Base-by-base conservation (phyloP, 2,329 filamentous ascomycete species). In the Hirsutella rhossiliensis region DNA sequence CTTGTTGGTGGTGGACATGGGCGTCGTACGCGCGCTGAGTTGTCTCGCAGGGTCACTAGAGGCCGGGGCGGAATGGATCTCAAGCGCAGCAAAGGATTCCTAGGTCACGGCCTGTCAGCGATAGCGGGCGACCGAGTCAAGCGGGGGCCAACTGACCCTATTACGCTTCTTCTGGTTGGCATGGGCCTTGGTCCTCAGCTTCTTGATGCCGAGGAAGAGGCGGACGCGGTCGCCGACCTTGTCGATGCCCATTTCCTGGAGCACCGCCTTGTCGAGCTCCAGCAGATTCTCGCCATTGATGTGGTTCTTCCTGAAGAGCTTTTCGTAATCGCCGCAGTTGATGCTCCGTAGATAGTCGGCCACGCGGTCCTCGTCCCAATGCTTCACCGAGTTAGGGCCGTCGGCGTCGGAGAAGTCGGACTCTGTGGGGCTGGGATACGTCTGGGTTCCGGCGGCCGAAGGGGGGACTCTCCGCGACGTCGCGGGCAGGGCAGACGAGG, bases 161-260 rank as follows among this genome's bases (percentile, higher is more conserved):
- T 94, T 87, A 48, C 87, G 79, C 68, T 87, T 88, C 64, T 84
- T 87, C 54, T 82, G 79, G 56, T 84, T 86, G 47, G 82, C 78
- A 52, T 84, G 83, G 5, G 83, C 78, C 62, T 80, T 86, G 45
- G 82, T 87, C 51, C 86, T 73, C 45, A 92, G 70, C 62, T 87
- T 85, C 67, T 90, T 90, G 59, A 90, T 88, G 52, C 82, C 82
- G 49, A 89, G 74, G 56, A 87, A 89, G 48, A 98, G 82, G 50
- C 90, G 85, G 31, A 98, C 90, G 43, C 92, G 82, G 63, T 98
- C 92, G 50, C 92, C 92, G 51, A 98, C 86, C 65, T 97, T 98
- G 54, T 95, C 94, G 54, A 98, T 90, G 38, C 92, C 92, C 79
- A 98, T 94, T 63, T 98, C 92, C 64, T 95, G 94, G 50, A 98